Evolutionary conservation across 179 eudicot species (phyloP).

Genomic region (Nepenthes alata): DNA sequence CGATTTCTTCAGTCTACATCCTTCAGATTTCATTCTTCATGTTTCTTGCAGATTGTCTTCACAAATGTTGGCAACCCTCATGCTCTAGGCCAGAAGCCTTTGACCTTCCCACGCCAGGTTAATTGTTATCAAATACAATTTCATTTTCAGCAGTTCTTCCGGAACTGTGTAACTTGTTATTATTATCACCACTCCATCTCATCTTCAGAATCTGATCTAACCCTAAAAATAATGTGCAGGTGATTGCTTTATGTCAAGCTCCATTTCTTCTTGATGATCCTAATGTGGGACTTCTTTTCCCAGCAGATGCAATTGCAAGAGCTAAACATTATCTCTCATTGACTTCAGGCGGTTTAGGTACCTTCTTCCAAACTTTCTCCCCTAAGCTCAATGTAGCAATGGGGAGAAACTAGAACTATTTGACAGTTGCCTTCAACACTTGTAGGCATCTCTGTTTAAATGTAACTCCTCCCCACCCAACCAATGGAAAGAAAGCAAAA

Average conservation of each 20-base stretch:
- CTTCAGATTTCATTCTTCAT: conserved; percentile 8
- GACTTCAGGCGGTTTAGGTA: conserved; percentile 92
- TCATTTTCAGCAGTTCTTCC: neutral
- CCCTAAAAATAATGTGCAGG: conserved; percentile 26
- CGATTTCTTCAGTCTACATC: too few species aligned
- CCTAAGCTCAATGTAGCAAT: neutral
- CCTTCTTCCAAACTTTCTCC: neutral
- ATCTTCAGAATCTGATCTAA: conserved; percentile 1
- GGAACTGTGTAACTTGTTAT: neutral
- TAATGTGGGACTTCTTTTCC: conserved; percentile 84
- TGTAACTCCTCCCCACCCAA: too few species aligned
- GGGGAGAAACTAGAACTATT: neutral
- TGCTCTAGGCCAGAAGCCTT: conserved; percentile 97
- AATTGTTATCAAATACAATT: neutral
- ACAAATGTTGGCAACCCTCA: conserved; percentile 99
- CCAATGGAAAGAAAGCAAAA: too few species aligned
- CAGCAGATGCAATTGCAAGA: conserved; percentile 90
- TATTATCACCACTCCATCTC: neutral
- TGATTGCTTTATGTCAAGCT: conserved; percentile 95
- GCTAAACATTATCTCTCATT: conserved; percentile 79
- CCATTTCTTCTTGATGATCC: conserved; percentile 98
- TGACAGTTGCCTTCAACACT: too few species aligned
- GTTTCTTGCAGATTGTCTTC: conserved; percentile 71
- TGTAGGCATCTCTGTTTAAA: too few species aligned
- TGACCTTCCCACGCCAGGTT: conserved; percentile 97